phyloP scores from a whole-genome alignment of 164 flowering plant species.

The Paratinospora sagittata region DNA sequence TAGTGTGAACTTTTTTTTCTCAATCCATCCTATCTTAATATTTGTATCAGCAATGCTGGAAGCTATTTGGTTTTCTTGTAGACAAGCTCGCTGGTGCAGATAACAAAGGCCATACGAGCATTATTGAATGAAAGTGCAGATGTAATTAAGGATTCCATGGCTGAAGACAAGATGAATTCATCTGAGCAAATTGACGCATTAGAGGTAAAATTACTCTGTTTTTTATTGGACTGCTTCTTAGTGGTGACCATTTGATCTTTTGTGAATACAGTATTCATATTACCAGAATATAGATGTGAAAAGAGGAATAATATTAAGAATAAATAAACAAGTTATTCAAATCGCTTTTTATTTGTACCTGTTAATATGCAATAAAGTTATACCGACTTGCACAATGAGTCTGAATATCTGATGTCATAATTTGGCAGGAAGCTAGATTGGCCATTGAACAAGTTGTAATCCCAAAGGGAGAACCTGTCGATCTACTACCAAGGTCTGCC shows the following conservation, averaged over 20 bases:
- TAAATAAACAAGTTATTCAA: background rate
- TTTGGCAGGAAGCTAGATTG: slow-evolving; percentile 69
- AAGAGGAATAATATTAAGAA: background rate
- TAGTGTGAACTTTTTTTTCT: background rate
- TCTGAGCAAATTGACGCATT: slow-evolving; percentile 78
- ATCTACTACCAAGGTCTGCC: slow-evolving; percentile 74
- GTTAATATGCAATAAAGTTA: background rate
- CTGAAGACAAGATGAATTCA: slow-evolving; percentile 34
- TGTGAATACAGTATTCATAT: background rate
- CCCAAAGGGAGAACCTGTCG: slow-evolving; percentile 67
- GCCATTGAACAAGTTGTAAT: slow-evolving; percentile 81
- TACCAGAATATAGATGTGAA: background rate
- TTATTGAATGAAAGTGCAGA: slow-evolving; percentile 42
- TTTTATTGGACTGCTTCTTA: background rate
- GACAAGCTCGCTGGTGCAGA: slow-evolving; percentile 68
- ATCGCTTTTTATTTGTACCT: background rate
- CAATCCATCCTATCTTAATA: background rate
- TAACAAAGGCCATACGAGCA: slow-evolving; percentile 57
- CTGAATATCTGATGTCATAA: background rate
- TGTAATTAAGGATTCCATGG: slow-evolving; percentile 31
- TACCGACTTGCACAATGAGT: background rate
- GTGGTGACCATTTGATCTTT: background rate
- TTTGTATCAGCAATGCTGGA: background rate
- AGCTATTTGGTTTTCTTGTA: slow-evolving; percentile 24
- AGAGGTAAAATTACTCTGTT: slow-evolving; percentile 49